These are phyloP conservation scores for Hymenoscyphus salicellus DNA, from an alignment of 2,329 filamentous ascomycete species.

Conservation along the genomic window DNA sequence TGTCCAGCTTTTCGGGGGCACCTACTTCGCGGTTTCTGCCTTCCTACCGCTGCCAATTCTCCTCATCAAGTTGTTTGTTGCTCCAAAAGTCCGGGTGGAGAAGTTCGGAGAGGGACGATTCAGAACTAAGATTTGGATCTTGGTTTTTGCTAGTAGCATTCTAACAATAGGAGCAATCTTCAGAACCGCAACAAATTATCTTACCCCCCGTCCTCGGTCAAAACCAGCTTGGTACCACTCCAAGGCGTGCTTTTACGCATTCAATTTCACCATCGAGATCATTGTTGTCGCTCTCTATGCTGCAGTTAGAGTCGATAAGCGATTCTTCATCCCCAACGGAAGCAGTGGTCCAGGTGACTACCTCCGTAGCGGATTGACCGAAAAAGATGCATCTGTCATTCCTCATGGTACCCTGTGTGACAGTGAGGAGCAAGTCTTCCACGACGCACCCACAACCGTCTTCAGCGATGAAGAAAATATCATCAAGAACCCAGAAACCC, in stretches of 20 bases:
- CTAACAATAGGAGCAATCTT: slow-evolving; percentile 69
- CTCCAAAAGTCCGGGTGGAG: slow-evolving; percentile 46
- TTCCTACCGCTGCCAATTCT: slow-evolving; percentile 64
- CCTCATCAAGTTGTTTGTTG: slow-evolving; percentile 45
- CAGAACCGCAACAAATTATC: slow-evolving; percentile 52
- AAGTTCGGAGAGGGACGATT: slow-evolving; percentile 67
- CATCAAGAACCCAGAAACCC: not conserved
- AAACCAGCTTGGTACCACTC: slow-evolving; percentile 67
- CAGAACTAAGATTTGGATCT: slow-evolving; percentile 62
- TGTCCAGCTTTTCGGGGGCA: slow-evolving; percentile 61
- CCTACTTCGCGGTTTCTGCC: slow-evolving; percentile 61
- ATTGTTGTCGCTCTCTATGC: slow-evolving; percentile 66
- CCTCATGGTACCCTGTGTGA: not conserved
- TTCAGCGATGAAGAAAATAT: not conserved
- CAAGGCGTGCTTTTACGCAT: slow-evolving; percentile 73
- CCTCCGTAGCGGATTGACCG: not conserved
- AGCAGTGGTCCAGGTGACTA: slow-evolving; percentile 54
- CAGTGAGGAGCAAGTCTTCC: not conserved
- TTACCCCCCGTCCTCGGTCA: slow-evolving; percentile 42
- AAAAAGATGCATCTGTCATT: not conserved
- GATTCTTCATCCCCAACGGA: slow-evolving; percentile 73
- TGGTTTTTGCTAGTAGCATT: slow-evolving; percentile 56
- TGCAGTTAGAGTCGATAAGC: slow-evolving; percentile 65
- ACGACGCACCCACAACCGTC: not conserved
- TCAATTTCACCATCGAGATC: slow-evolving; percentile 74